These are phyloP conservation scores for Dictyostelium discoideum DNA, from an alignment of 78 protist genomes.

Conservation along the genomic window DNA sequence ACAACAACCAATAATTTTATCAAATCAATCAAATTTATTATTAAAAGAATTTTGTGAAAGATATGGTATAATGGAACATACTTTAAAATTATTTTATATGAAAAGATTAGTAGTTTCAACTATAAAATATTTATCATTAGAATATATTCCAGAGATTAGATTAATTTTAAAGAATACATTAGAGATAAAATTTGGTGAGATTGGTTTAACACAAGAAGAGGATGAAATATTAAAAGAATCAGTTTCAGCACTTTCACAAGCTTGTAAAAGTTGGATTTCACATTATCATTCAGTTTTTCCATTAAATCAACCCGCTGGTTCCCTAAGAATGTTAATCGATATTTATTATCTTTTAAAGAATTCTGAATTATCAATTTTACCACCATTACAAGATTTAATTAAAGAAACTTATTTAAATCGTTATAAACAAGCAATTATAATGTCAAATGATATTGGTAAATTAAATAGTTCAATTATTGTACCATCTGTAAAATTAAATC, in stretches of 20 bases:
- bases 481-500: background rate
- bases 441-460: slow-evolving; percentile 32
- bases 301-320: slow-evolving; percentile 47
- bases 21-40: slow-evolving; percentile 16
- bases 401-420: slow-evolving; percentile 25
- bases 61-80: slow-evolving; percentile 53
- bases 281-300: slow-evolving; percentile 48
- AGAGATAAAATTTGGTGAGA: slow-evolving; percentile 60
- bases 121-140: background rate
- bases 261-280: slow-evolving; percentile 46
- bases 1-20: background rate
- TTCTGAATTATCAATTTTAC: background rate
- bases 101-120: background rate
- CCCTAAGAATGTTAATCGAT: slow-evolving; percentile 52
- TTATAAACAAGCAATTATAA: background rate
- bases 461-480: background rate
- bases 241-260: background rate
- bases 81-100: slow-evolving; percentile 12
- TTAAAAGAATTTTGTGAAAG: slow-evolving; percentile 63
- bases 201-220: slow-evolving; percentile 24
- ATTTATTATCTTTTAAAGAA: slow-evolving; percentile 45
- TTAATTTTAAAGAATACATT: background rate
- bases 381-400: slow-evolving; percentile 23
- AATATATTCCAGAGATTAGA: slow-evolving; percentile 52
- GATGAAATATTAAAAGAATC: background rate